A percentile compares a stretch with the other conserved stretches of the same genome.
These are phyloP conservation scores for Leavenworthia alabamica DNA, from an alignment of 345 rosid species.

Conservation along the genomic window DNA sequence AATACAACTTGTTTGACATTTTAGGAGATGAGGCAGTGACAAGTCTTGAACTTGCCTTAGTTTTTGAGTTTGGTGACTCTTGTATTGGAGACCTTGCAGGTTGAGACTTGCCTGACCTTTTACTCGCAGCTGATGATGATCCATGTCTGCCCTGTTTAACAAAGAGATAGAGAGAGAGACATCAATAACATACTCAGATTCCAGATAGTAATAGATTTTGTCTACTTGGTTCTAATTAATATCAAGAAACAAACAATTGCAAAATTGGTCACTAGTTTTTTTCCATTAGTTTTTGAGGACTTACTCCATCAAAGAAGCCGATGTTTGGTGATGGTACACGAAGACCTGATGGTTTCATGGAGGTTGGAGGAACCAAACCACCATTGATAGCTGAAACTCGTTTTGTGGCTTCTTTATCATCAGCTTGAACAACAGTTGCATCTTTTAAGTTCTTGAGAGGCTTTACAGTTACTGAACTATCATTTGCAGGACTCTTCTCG, in stretches of 20 bases:
- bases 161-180: not conserved
- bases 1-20: slow-evolving; percentile 35
- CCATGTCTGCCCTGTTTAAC: slow-evolving; percentile 49
- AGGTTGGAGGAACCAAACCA: slow-evolving; percentile 24
- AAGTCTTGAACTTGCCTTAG: slow-evolving; percentile 20
- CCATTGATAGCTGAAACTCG: slow-evolving; percentile 37
- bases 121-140: slow-evolving; percentile 41
- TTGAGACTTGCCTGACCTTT: slow-evolving; percentile 47
- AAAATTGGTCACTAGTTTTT: not conserved
- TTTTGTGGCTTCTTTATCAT: slow-evolving; percentile 34
- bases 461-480: slow-evolving; percentile 17
- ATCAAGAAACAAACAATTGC: not conserved
- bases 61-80: slow-evolving; percentile 3
- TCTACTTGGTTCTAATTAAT: not conserved
- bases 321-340: slow-evolving; percentile 88
- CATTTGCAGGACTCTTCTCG: slow-evolving; percentile 13
- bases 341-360: slow-evolving; percentile 73
- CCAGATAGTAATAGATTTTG: not conserved
- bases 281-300: slow-evolving; percentile 27
- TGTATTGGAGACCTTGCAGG: slow-evolving; percentile 20
- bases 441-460: slow-evolving; percentile 34
- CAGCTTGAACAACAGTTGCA: slow-evolving; percentile 32
- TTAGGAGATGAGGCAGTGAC: slow-evolving; percentile 35
- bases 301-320: slow-evolving; percentile 97
- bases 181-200: slow-evolving; percentile 5